These are phyloP conservation scores for Plasmodium adleri DNA, from an alignment of 169 alveolate genomes.

Conservation along the genomic window DNA sequence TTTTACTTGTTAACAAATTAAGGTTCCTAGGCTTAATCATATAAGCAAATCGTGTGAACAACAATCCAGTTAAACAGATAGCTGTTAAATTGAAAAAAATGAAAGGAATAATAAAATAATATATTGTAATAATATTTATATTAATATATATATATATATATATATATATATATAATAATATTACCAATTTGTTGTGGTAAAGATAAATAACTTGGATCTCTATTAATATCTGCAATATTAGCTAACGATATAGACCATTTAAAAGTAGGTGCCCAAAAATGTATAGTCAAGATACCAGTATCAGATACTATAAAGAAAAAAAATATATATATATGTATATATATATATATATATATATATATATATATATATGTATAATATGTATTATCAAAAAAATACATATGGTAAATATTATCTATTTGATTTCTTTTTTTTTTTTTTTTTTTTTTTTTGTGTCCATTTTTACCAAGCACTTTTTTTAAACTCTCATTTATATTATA, in stretches of 20 bases:
- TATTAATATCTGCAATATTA: slow-evolving; percentile 90
- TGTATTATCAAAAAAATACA: background rate
- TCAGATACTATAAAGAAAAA: slow-evolving; percentile 36
- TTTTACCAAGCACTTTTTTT: slow-evolving; percentile 55
- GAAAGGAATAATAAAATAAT: too few relatives aligned
- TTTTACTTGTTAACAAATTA: slow-evolving; percentile 56
- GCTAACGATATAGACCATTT: slow-evolving; percentile 95
- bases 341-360: background rate
- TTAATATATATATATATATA: too few relatives aligned
- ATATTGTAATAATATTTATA: too few relatives aligned
- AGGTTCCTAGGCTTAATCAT: slow-evolving; percentile 53
- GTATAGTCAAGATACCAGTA: slow-evolving; percentile 95
- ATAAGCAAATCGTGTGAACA: slow-evolving; percentile 58
- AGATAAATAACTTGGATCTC: slow-evolving; percentile 90
- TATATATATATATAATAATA: background rate
- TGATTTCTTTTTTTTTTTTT: background rate
- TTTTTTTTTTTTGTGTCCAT: background rate
- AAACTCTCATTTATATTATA: slow-evolving; percentile 54
- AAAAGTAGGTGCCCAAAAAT: slow-evolving; percentile 95
- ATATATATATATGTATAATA: background rate
- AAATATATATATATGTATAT: background rate
- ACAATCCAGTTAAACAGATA: slow-evolving; percentile 53
- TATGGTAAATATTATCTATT: background rate
- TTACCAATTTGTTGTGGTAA: slow-evolving; percentile 91
- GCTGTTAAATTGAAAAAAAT: slow-evolving; percentile 13